Base-by-base conservation (phyloP, 306 rosid genomes). In the Lathyrus tuberosus region DNA sequence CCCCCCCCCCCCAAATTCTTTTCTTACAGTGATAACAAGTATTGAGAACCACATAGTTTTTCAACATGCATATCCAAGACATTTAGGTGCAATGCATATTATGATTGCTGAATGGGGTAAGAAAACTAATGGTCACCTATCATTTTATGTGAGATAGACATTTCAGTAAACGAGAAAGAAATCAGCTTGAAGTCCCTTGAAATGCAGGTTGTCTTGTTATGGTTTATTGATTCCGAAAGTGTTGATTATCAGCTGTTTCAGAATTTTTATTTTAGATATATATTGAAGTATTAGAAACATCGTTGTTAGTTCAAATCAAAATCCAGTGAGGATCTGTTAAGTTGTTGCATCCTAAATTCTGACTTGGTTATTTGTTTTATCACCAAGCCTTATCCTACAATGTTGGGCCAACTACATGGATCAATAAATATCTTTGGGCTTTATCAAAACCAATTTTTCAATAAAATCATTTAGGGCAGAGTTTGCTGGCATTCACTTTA, bases 301-400 rank as follows among this genome's bases (percentile, higher is more conserved):
- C 10, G 6, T 26, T 26, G 9, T 16, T 22, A 10, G 18, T 26
- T 63, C 20, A 9, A 69, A 38, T 28, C 52, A 22, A 70, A 56
- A 71, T 46, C 14, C 17, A 43, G 22, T 33, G 61, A 71, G 76
- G 49, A 44, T 71, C 24, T 46, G 49, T 46, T 59, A 8, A 43
- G 44, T 16, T 58, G 20, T 24, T 57, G 13, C 17, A 26, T 31
- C 67, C 67, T 43, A 24, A 60, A 71, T 33, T 47, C 60, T 14
- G 17, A 9, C 53, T 31, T 49, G 22, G 16, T 26, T 3, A 26
- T 26, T 26, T 26, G 30, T 26, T 26, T 26, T 3, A 26, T 26
- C 30, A 26, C 30, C 5, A 26, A 26, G 30, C 30, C 30, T 26
- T 26, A 26, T 26, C 30, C 30, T 26, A 26, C 30, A 3, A 26